Conservation (phyloP, 495 filamentous ascomycete species). For the Hypomontagnella monticulosa region DNA sequence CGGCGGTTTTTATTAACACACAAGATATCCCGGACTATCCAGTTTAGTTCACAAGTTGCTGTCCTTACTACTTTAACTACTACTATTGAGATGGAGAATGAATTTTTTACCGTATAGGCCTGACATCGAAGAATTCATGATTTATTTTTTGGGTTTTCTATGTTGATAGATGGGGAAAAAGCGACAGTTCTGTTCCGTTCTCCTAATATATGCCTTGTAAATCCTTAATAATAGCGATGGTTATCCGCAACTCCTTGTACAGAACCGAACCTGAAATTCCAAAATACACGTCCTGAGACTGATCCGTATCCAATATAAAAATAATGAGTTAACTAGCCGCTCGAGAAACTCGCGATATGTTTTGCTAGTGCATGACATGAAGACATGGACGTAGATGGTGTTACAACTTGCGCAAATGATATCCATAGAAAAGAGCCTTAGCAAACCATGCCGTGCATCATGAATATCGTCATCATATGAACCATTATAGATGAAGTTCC, state of each 20-base stretch:
- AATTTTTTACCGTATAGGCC: neutral
- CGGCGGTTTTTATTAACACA: neutral
- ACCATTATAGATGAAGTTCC: conserved; percentile 6
- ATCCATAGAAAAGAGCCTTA: conserved; percentile 5
- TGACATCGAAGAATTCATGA: conserved; percentile 7
- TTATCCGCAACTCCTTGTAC: conserved; percentile 31
- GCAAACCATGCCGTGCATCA: conserved; percentile 20
- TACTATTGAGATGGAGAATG: neutral
- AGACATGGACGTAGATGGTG: conserved; percentile 28
- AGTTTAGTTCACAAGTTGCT: too few species aligned
- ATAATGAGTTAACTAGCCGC: conserved; percentile 13
- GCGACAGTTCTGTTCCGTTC: conserved; percentile 35
- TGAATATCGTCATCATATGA: conserved; percentile 15
- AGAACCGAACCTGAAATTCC: conserved; percentile 7
- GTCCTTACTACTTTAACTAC: too few species aligned
- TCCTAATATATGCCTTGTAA: conserved; percentile 25
- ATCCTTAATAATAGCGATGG: conserved; percentile 25
- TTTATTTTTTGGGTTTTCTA: conserved; percentile 27
- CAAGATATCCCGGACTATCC: neutral
- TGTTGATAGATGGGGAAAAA: conserved; percentile 19
- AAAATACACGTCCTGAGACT: conserved; percentile 35
- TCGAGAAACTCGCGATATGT: conserved; percentile 17
- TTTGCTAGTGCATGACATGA: conserved; percentile 21
- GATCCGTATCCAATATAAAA: conserved; percentile 31
- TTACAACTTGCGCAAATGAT: conserved; percentile 36